Percentiles rank a stretch among this genome's conserved stretches.
Evolutionary conservation across 139 green algal species (phyloP).

Genomic region (Tetratostichococcus sp.): DNA sequence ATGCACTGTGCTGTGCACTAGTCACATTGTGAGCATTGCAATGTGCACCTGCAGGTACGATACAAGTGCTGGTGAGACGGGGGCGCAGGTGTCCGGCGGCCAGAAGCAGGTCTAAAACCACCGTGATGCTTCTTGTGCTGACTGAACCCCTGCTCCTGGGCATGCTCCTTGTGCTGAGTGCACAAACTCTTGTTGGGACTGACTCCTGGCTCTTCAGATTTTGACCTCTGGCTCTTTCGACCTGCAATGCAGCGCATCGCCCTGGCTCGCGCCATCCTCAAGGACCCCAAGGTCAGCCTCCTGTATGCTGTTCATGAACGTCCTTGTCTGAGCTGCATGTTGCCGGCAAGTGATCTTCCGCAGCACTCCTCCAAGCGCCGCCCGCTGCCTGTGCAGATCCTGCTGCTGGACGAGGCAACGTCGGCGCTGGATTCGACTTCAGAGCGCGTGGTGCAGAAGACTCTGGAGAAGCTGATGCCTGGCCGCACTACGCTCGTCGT

Average conservation of each 20-base stretch:
- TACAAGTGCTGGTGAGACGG: slow-evolving; percentile 41
- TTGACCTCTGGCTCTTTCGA: too few relatives aligned
- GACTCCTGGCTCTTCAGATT: too few relatives aligned
- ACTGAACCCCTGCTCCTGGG: too few relatives aligned
- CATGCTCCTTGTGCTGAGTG: too few relatives aligned
- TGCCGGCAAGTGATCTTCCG: too few relatives aligned
- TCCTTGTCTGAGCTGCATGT: too few relatives aligned
- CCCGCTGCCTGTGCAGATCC: slow-evolving; percentile 43
- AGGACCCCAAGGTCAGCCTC: slow-evolving; percentile 44
- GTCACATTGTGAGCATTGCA: too few relatives aligned
- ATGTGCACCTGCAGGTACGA: slow-evolving; percentile 25
- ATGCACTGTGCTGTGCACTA: too few relatives aligned
- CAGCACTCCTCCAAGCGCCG: too few relatives aligned
- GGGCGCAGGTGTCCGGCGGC: slow-evolving; percentile 53
- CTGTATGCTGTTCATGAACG: background rate
- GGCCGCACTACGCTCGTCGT: slow-evolving; percentile 53
- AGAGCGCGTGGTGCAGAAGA: slow-evolving; percentile 52
- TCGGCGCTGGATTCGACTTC: slow-evolving; percentile 73
- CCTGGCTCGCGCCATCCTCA: slow-evolving; percentile 77
- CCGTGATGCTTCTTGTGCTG: too few relatives aligned
- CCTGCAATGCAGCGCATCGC: slow-evolving; percentile 84
- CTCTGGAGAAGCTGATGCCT: slow-evolving; percentile 33
- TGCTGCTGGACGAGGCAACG: slow-evolving; percentile 87
- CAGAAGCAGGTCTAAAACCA: too few relatives aligned
- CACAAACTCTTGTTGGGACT: too few relatives aligned